These are phyloP conservation scores for Phlebopus sp. DNA, from an alignment of 1,284 basidiomycete species.

Conservation along the genomic window DNA sequence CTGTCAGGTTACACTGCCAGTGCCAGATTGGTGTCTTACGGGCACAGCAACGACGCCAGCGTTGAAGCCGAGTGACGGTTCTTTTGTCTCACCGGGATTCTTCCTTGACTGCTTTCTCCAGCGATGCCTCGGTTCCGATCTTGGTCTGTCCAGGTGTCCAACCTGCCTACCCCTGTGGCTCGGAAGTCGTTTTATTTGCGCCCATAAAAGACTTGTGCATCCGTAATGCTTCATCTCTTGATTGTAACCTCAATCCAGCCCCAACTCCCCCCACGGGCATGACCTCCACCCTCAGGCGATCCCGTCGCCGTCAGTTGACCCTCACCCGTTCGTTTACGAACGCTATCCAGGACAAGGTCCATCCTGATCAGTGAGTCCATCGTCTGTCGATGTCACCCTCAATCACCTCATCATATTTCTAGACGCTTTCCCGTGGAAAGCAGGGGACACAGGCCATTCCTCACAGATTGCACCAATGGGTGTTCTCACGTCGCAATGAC, in stretches of 20 bases:
- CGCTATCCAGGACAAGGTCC: constrained; percentile 37
- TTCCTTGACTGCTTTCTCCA: constrained; percentile 8
- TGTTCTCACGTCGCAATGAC: constrained; percentile 3
- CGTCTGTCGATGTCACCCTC: too few species aligned
- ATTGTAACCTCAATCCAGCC: constrained; percentile 11
- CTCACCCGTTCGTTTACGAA: constrained; percentile 36
- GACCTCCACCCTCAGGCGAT: constrained; percentile 37
- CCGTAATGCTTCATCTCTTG: constrained; percentile 10
- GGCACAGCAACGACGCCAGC: constrained; percentile 18
- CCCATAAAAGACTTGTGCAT: constrained; percentile 30
- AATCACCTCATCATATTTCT: background rate
- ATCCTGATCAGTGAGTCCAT: constrained; percentile 26
- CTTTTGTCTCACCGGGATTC: constrained; percentile 11
- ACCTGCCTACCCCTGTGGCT: constrained; percentile 32
- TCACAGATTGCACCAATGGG: constrained; percentile 26
- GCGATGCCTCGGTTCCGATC: constrained; percentile 9
- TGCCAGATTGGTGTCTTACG: constrained; percentile 14
- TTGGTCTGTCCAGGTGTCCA: constrained; percentile 9
- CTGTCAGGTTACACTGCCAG: constrained; percentile 12
- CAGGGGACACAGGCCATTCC: constrained; percentile 19
- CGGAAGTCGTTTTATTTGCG: constrained; percentile 11
- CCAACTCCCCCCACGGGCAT: constrained; percentile 24
- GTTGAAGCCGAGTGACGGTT: constrained; percentile 7
- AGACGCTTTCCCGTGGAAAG: constrained; percentile 17
- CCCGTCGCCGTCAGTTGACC: constrained; percentile 34